phyloP scores from a whole-genome alignment of 2,329 filamentous ascomycete species.

The Tolypocladium ovalisporum region DNA sequence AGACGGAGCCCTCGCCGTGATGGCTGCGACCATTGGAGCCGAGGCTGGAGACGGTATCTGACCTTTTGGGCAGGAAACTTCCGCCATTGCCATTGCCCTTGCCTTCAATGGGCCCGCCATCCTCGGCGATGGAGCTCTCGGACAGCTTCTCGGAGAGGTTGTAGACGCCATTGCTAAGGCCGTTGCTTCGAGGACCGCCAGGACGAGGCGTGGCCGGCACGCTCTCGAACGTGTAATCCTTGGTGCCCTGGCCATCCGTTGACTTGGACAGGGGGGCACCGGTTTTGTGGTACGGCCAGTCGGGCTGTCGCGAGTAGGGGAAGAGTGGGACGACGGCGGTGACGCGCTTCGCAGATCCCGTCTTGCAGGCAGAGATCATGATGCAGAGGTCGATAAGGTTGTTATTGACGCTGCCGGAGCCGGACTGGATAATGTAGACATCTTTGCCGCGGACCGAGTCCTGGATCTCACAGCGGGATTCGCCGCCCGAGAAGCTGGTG shows the following conservation, averaged over 20 bases:
- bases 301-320: constrained; percentile 91
- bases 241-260: constrained; percentile 33
- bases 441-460: constrained; percentile 97
- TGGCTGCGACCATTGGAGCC: constrained; percentile 24
- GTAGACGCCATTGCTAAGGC: constrained; percentile 56
- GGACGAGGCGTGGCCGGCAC: constrained; percentile 77
- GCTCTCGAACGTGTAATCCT: constrained; percentile 82
- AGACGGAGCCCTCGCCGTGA: constrained; percentile 25
- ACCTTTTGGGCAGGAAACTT: constrained; percentile 22
- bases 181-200: constrained; percentile 54
- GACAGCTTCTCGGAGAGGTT: constrained; percentile 61
- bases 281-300: constrained; percentile 92
- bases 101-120: constrained; percentile 9
- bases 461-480: constrained; percentile 89
- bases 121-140: constrained; percentile 49
- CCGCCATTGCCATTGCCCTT: constrained; percentile 16
- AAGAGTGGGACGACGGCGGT: constrained; percentile 92
- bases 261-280: constrained; percentile 78
- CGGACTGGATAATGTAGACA: constrained; percentile 96
- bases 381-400: constrained; percentile 94
- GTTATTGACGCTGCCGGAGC: constrained; percentile 88
- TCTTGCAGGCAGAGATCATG: constrained; percentile 96
- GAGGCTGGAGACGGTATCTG: constrained; percentile 23
- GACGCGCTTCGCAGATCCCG: constrained; percentile 82
- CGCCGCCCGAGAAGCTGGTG: constrained; percentile 87